phyloP scores from a whole-genome alignment of 2,329 filamentous ascomycete genomes.

The Exophiala mesophila region DNA sequence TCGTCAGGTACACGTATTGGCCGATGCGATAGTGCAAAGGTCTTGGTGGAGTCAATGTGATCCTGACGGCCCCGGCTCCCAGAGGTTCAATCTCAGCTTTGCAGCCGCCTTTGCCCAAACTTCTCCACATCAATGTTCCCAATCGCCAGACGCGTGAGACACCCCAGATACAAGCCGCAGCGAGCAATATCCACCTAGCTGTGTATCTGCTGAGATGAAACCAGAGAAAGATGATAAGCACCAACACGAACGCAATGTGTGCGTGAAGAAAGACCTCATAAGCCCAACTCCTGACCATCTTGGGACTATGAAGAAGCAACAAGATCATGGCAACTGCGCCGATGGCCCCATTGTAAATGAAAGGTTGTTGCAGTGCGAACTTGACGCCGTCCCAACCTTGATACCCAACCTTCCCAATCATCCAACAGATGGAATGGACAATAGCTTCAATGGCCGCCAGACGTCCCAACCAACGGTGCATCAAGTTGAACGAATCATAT shows the following conservation, averaged over 20 bases:
- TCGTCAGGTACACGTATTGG: conserved; percentile 70
- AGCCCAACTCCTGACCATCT: conserved; percentile 83
- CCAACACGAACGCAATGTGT: conserved; percentile 70
- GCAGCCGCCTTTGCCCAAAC: conserved; percentile 55
- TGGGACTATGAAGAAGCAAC: conserved; percentile 65
- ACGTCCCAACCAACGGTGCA: conserved; percentile 74
- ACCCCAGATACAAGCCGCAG: conserved; percentile 71
- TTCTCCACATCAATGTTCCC: conserved; percentile 59
- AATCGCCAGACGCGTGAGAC: conserved; percentile 64
- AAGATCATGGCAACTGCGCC: conserved; percentile 54
- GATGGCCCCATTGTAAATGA: conserved; percentile 40
- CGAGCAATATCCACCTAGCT: conserved; percentile 69
- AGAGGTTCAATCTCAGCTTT: conserved; percentile 63
- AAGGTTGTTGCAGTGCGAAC: conserved; percentile 28
- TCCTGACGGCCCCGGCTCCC: conserved; percentile 64
- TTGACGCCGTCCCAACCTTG: conserved; percentile 35
- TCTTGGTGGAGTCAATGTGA: conserved; percentile 65
- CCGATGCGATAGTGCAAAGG: conserved; percentile 64
- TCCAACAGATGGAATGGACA: conserved; percentile 68
- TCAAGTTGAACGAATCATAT: conserved; percentile 48
- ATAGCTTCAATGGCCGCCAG: conserved; percentile 65
- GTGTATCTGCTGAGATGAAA: conserved; percentile 68
- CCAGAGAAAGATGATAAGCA: conserved; percentile 67
- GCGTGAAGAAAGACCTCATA: conserved; percentile 92
- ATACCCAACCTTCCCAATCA: conserved; percentile 58